phyloP scores from a whole-genome alignment of 371 early-diverging fungal species.

The Mucor mucedo region DNA sequence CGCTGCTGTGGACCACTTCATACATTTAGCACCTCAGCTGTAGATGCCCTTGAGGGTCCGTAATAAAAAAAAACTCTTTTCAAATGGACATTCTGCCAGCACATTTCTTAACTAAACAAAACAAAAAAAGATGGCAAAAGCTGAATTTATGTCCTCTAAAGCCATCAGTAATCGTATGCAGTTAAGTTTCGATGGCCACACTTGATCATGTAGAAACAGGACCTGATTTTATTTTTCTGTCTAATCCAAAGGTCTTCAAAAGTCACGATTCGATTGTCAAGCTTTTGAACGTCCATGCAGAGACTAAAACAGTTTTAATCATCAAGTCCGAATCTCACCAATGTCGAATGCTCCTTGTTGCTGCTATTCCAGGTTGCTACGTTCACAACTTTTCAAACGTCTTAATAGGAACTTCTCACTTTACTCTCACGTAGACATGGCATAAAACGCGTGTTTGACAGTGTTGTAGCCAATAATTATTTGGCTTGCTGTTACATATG shows the following conservation, averaged over 20 bases:
- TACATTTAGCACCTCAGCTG: too few species aligned
- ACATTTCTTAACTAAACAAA: background rate
- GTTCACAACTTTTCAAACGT: constrained; percentile 72
- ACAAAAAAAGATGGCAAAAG: constrained; percentile 69
- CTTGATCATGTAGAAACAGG: too few species aligned
- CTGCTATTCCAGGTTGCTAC: constrained; percentile 75
- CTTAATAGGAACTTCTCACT: constrained; percentile 75
- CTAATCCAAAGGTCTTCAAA: constrained; percentile 88
- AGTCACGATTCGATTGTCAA: constrained; percentile 93
- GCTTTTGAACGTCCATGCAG: constrained; percentile 92
- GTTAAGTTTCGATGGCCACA: constrained; percentile 5
- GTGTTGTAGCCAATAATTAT: constrained; percentile 95
- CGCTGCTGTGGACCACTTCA: too few species aligned
- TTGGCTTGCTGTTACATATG: constrained; percentile 85
- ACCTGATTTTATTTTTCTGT: background rate
- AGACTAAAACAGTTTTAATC: constrained; percentile 96
- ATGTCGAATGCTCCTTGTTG: constrained; percentile 90
- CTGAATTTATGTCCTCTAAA: constrained; percentile 80
- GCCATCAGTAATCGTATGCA: constrained; percentile 86
- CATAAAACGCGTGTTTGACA: constrained; percentile 86
- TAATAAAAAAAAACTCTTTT: too few species aligned
- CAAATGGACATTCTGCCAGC: background rate
- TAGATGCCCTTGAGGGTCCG: too few species aligned
- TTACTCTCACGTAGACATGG: constrained; percentile 80
- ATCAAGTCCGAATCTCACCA: constrained; percentile 91